Conservation (phyloP, 352 stramenopile species). For the Paralagenidium karlingii region DNA sequence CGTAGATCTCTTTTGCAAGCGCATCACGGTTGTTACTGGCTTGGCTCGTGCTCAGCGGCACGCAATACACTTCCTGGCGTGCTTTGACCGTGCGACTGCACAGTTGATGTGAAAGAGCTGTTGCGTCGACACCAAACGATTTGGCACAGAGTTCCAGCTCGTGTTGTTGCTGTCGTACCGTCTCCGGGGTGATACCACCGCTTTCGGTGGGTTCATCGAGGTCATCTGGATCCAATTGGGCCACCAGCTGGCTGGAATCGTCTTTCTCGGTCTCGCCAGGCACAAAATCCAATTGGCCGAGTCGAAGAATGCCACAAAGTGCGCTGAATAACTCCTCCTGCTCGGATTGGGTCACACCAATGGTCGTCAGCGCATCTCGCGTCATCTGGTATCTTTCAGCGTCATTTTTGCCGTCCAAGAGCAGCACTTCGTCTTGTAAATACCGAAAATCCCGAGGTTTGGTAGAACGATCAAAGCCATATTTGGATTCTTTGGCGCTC, state of each 20-base stretch:
- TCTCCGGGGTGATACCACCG: too few species aligned
- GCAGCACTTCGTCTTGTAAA: conserved; percentile 53
- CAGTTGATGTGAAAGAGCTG: conserved; percentile 43
- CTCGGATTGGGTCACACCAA: conserved; percentile 52
- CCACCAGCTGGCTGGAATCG: conserved; percentile 55
- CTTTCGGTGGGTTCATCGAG: too few species aligned
- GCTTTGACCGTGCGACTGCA: conserved; percentile 76
- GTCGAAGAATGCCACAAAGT: conserved; percentile 57
- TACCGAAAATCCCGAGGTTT: conserved; percentile 54
- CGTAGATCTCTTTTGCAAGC: conserved; percentile 91
- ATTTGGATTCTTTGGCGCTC: conserved; percentile 41
- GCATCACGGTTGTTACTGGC: conserved; percentile 87
- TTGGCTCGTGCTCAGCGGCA: conserved; percentile 55
- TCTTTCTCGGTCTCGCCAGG: conserved; percentile 62
- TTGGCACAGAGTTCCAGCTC: conserved; percentile 51
- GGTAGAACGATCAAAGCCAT: conserved; percentile 28
- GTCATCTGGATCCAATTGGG: conserved; percentile 15
- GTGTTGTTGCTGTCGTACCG: conserved; percentile 17
- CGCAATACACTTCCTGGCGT: conserved; percentile 69
- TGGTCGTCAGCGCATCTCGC: conserved; percentile 58
- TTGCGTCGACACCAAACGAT: conserved; percentile 48
- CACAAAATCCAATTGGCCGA: conserved; percentile 77
- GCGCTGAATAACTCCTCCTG: conserved; percentile 64
- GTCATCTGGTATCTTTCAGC: conserved; percentile 73
- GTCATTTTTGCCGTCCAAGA: conserved; percentile 57